Conservation (phyloP, 2,329 filamentous ascomycete genomes). For the Colletotrichum magnum region DNA sequence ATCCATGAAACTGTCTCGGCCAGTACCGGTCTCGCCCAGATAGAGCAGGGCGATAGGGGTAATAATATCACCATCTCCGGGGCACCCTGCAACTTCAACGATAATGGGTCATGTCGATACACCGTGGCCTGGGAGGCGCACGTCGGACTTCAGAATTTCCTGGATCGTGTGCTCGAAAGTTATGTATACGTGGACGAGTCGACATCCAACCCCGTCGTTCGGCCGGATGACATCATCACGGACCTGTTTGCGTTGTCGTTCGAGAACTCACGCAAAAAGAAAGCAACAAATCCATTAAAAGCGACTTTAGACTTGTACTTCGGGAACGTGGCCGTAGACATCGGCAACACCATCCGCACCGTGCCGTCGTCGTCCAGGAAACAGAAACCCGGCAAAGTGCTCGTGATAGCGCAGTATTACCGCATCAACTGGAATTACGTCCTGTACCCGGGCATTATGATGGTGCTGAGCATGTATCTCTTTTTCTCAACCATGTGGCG, state of each 20-base stretch:
- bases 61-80: not conserved
- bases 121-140: not conserved
- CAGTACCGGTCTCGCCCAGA: not conserved
- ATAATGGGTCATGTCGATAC: not conserved
- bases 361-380: not conserved
- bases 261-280: not conserved
- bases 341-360: not conserved
- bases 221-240: not conserved
- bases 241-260: not conserved
- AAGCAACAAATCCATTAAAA: not conserved
- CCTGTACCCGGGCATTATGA: not conserved
- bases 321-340: not conserved
- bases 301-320: not conserved
- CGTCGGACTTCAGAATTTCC: not conserved
- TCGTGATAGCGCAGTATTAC: not conserved
- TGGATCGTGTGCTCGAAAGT: not conserved
- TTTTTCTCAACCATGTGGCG: not conserved
- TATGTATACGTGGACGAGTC: not conserved
- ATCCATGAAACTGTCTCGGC: not conserved
- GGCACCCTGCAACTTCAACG: not conserved
- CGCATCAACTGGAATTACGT: not conserved
- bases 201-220: not conserved
- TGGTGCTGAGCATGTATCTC: not conserved
- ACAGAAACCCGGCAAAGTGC: not conserved
- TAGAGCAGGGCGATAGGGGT: not conserved